Conservation (phyloP, 2,329 filamentous ascomycete species). For the Penicillium expansum region DNA sequence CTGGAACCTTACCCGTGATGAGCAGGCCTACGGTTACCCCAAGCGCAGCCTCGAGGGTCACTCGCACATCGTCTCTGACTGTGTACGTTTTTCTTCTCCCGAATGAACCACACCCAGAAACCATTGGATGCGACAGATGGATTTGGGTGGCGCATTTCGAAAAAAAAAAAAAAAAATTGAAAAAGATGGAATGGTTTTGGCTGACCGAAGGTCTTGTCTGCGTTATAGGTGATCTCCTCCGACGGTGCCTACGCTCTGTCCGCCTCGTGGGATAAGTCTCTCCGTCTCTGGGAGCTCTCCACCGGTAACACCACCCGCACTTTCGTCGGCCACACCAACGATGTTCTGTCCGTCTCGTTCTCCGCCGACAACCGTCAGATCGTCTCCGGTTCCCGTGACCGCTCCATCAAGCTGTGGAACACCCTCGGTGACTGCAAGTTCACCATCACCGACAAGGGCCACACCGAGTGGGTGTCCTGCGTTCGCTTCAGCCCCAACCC, state of each 20-base stretch:
- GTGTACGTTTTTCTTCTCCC: slow-evolving; percentile 65
- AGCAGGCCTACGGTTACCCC: slow-evolving; percentile 96
- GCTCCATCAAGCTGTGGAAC: slow-evolving; percentile 99
- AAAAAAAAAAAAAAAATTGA: too few relatives aligned
- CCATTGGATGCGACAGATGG: slow-evolving; percentile 13
- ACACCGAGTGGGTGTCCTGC: slow-evolving; percentile 99
- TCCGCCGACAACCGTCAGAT: slow-evolving; percentile 99
- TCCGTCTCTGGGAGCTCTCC: slow-evolving; percentile 98
- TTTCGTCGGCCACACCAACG: slow-evolving; percentile 99
- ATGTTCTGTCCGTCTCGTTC: slow-evolving; percentile 99
- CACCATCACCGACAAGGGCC: slow-evolving; percentile 99
- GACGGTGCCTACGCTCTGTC: slow-evolving; percentile 99
- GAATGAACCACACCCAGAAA: slow-evolving; percentile 11
- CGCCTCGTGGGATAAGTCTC: slow-evolving; percentile 99
- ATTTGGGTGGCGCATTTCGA: slow-evolving; percentile 4
- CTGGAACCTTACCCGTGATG: slow-evolving; percentile 99
- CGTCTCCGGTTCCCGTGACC: slow-evolving; percentile 96
- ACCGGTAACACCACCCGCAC: slow-evolving; percentile 95
- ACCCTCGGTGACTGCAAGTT: slow-evolving; percentile 99
- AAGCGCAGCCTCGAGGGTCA: slow-evolving; percentile 98
- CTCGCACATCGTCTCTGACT: slow-evolving; percentile 99
- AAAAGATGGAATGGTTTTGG: slow-evolving; percentile 23
- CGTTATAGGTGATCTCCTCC: slow-evolving; percentile 86
- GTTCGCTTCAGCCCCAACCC: slow-evolving; percentile 99
- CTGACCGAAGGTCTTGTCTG: slow-evolving; percentile 28